Evolutionary conservation across 2,329 filamentous ascomycete species (phyloP).

Genomic region (Nigrospora osmanthi): DNA sequence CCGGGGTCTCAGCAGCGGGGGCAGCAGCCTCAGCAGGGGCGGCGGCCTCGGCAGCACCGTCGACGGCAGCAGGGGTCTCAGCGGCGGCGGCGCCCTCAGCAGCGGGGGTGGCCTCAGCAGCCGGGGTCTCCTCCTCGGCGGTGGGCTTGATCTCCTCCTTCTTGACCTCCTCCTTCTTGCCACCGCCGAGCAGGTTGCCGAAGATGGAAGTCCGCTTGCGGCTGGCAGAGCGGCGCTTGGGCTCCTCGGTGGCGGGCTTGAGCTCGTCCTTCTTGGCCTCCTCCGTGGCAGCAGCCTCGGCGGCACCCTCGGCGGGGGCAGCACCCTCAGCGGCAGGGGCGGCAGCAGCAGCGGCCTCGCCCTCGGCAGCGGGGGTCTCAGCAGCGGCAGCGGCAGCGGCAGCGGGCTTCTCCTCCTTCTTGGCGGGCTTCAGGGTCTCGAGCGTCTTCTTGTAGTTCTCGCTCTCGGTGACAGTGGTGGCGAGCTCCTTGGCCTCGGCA

Average conservation of each 20-base stretch:
- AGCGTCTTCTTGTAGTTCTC: slow-evolving; percentile 85
- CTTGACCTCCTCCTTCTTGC: slow-evolving; percentile 45
- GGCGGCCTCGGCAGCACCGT: slow-evolving; percentile 12
- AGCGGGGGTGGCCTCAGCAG: slow-evolving; percentile 21
- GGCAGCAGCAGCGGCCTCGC: slow-evolving; percentile 21
- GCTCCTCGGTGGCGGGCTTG: slow-evolving; percentile 50
- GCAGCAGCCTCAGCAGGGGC: slow-evolving; percentile 19
- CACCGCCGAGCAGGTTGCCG: slow-evolving; percentile 36
- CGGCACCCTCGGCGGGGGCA: slow-evolving; percentile 7
- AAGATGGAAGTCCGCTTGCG: slow-evolving; percentile 61
- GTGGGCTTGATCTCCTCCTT: slow-evolving; percentile 34
- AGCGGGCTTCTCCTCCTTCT: slow-evolving; percentile 37
- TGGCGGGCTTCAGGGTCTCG: slow-evolving; percentile 55
- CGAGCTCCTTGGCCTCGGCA: slow-evolving; percentile 76
- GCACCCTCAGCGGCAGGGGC: slow-evolving; percentile 22
- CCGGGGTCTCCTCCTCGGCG: slow-evolving; percentile 16
- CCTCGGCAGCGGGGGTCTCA: slow-evolving; percentile 29
- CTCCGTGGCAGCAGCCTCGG: slow-evolving; percentile 22
- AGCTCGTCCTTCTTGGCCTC: slow-evolving; percentile 35
- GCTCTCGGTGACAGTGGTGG: slow-evolving; percentile 63
- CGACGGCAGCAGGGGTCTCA: slow-evolving; percentile 27
- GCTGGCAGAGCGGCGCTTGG: slow-evolving; percentile 56
- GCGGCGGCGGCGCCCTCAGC: slow-evolving; percentile 21
- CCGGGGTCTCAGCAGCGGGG: slow-evolving; percentile 20
- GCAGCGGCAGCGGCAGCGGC: slow-evolving; percentile 25